Evolutionary conservation across 306 rosid species (phyloP).

Genomic region (Quercus suber): DNA sequence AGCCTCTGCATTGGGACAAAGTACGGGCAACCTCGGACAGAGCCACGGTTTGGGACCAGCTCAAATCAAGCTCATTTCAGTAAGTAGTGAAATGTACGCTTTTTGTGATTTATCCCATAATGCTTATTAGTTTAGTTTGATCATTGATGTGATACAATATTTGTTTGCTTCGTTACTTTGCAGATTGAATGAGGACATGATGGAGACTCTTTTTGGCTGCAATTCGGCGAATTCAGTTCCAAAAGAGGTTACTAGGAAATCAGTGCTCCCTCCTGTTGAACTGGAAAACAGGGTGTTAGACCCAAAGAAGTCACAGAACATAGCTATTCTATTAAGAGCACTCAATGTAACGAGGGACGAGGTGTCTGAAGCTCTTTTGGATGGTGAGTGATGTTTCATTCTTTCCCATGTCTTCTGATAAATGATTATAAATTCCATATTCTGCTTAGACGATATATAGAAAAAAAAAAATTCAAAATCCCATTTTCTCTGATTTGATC

Average conservation of each 20-base stretch:
- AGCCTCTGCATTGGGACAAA: constrained; percentile 97
- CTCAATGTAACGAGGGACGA: constrained; percentile 91
- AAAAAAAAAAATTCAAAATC: not conserved
- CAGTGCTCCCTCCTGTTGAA: constrained; percentile 72
- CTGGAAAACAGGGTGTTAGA: constrained; percentile 81
- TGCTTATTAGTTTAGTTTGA: not conserved
- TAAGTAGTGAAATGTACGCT: constrained; percentile 33
- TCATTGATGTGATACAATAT: constrained; percentile 1
- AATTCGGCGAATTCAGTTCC: constrained; percentile 49
- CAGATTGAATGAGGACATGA: constrained; percentile 97
- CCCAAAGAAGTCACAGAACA: constrained; percentile 96
- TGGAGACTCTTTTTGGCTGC: constrained; percentile 91
- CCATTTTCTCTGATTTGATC: constrained; percentile 18
- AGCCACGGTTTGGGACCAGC: constrained; percentile 98
- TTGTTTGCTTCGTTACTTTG: constrained; percentile 2
- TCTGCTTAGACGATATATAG: not conserved
- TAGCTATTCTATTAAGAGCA: constrained; percentile 90
- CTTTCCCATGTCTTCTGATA: constrained; percentile 4
- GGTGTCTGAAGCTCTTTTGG: constrained; percentile 87
- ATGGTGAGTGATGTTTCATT: constrained; percentile 52
- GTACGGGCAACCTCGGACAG: constrained; percentile 94
- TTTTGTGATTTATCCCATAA: not conserved
- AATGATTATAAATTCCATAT: constrained; percentile 9
- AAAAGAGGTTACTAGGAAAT: constrained; percentile 55
- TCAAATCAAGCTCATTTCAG: constrained; percentile 97